Base-by-base conservation (phyloP, 2,329 filamentous ascomycete species). In the Ascochyta lentis region DNA sequence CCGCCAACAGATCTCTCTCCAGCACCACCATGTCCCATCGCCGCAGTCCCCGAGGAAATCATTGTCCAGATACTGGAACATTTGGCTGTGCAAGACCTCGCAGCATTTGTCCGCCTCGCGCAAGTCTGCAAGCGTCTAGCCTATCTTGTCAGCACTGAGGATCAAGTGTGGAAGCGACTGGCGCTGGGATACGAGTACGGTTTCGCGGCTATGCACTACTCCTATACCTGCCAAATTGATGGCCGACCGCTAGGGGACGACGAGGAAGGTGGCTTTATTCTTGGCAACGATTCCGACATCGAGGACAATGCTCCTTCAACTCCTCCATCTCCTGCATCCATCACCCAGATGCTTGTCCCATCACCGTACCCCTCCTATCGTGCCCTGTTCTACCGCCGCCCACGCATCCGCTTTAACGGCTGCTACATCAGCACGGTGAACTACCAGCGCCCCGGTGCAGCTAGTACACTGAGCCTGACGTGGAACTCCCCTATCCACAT, bases 371-470 rank as follows among this genome's bases (percentile, higher is more conserved):
- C 74, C 22, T 78, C 76, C 44, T 81, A 69, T 75, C 85, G 84
- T 67, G 76, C 79, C 49, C 91, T 96, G 80, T 96, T 96, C 79
- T 90, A 89, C 35, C 80, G 81, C 5, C 89, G 92, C 13, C 94
- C 95, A 2, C 88, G 95, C 39, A 84, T 98, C 57, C 91, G 95
- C 54, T 99, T 96, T 81, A 95, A 95, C 68, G 95, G 95, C 24
- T 90, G 92, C 77, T 99, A 99, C 79, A 98, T 99, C 76, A 91
- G 88, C 75, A 98, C 94, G 0, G 92, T 96, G 56, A 98, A 98
- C 78, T 99, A 99, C 77, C 87, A 91, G 45, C 90, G 95, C 23
- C 81, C 91, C 0, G 95, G 95, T 29, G 89, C 89, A 56, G 83
- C 88, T 10, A 88, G 86, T 3, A 83, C 85, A 19, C 89, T 87